These are phyloP conservation scores for Diplotaxis tenuifolia DNA, from an alignment of 345 rosid species.

Conservation along the genomic window DNA sequence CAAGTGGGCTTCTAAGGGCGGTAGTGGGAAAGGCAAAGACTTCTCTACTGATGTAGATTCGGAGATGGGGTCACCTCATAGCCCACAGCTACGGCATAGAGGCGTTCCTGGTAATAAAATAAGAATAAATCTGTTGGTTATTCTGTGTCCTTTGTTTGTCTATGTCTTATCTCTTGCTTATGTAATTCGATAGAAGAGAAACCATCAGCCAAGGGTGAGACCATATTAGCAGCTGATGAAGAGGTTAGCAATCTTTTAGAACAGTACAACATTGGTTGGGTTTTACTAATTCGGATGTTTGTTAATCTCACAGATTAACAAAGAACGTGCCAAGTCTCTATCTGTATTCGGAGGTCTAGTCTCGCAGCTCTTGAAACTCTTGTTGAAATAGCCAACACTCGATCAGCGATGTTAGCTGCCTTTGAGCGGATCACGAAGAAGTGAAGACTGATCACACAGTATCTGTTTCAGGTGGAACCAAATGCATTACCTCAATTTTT, in stretches of 20 bases:
- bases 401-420: conserved; percentile 53
- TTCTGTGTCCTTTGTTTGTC: conserved; percentile 2
- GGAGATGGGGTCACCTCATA: conserved; percentile 37
- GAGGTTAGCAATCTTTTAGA: conserved; percentile 22
- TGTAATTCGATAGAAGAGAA: conserved; percentile 25
- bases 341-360: conserved; percentile 79
- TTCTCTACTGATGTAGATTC: conserved; percentile 31
- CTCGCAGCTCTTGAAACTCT: conserved; percentile 82
- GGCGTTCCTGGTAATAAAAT: conserved; percentile 52
- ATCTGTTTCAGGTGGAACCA: no score
- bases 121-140: not conserved
- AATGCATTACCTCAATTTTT: not conserved
- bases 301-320: conserved; percentile 50
- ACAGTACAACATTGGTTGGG: not conserved
- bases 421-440: conserved; percentile 44
- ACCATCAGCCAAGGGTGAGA: conserved; percentile 18
- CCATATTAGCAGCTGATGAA: conserved; percentile 26
- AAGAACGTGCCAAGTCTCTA: conserved; percentile 62
- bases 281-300: conserved; percentile 21
- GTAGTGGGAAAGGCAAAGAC: conserved; percentile 33
- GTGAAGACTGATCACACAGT: conserved; percentile 20
- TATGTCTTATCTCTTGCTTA: conserved; percentile 15
- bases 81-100: conserved; percentile 49
- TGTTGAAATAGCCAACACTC: conserved; percentile 75
- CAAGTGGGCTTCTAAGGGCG: conserved; percentile 62